These are phyloP conservation scores for Cladosporium sp. DNA, from an alignment of 2,329 filamentous ascomycete genomes.

Conservation along the genomic window DNA sequence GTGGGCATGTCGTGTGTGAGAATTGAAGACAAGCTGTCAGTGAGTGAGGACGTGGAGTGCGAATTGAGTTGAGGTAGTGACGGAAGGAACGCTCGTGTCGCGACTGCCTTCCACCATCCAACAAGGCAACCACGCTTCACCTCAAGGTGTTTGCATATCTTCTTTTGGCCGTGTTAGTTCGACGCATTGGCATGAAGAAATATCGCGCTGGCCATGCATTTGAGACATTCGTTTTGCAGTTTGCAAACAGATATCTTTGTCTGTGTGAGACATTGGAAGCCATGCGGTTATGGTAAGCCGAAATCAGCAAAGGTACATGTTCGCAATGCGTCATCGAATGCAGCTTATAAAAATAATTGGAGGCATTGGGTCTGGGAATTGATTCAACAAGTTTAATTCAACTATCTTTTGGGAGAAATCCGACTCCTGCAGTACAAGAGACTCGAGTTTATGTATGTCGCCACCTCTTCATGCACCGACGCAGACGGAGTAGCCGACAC, in stretches of 20 bases:
- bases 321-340: background rate
- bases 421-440: too few species aligned
- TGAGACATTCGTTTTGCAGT: background rate
- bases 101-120: background rate
- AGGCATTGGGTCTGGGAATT: background rate
- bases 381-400: background rate
- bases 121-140: background rate
- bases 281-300: background rate
- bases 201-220: background rate
- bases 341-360: background rate
- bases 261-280: background rate
- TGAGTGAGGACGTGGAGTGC: background rate
- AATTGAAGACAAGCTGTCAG: background rate
- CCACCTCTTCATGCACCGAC: slow-evolving; percentile 65
- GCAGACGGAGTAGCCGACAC: slow-evolving; percentile 51
- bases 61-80: background rate
- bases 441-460: slow-evolving; percentile 45
- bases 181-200: background rate
- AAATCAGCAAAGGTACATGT: background rate
- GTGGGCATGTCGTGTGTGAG: background rate
- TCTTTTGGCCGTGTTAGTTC: background rate
- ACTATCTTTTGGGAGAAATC: background rate
- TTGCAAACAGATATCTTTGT: background rate
- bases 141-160: background rate
- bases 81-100: slow-evolving; percentile 14